A percentile compares a stretch with the other conserved stretches of the same genome.
Evolutionary conservation across 2,329 filamentous ascomycete genomes (phyloP).

Genomic region (Talaromyces rugulosus): DNA sequence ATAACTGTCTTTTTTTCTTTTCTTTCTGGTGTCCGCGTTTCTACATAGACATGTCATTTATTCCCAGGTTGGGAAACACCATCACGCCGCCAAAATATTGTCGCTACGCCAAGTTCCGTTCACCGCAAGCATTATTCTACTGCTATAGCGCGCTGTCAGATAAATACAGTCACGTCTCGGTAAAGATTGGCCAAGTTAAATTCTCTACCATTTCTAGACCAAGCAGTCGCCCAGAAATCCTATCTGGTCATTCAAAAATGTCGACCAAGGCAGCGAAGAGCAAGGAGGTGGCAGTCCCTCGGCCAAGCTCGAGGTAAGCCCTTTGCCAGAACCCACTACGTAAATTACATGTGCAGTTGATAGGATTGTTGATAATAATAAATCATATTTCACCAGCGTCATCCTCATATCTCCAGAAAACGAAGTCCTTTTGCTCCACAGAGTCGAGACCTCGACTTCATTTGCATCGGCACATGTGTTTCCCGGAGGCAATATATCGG

Average conservation of each 20-base stretch:
- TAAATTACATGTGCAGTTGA: too few relatives aligned
- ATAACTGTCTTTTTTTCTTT: neutral
- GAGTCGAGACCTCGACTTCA: constrained; percentile 74
- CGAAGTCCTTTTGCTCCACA: constrained; percentile 80
- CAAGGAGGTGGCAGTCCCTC: constrained; percentile 46
- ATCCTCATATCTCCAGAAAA: constrained; percentile 82
- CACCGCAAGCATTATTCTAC: neutral
- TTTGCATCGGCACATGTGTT: constrained; percentile 95
- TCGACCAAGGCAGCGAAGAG: constrained; percentile 22
- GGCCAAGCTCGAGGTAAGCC: constrained; percentile 61
- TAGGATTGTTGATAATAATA: neutral
- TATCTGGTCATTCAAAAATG: neutral
- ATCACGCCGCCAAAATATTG: neutral
- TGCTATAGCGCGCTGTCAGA: neutral
- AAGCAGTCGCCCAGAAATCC: neutral
- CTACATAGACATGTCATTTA: neutral
- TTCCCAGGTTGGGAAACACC: neutral
- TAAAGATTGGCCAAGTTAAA: neutral
- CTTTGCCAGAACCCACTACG: neutral
- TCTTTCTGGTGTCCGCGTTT: neutral
- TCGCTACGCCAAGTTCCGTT: neutral
- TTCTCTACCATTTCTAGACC: neutral
- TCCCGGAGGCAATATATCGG: constrained; percentile 74
- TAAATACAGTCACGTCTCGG: neutral
- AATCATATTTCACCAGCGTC: constrained; percentile 52